These are phyloP conservation scores for Candida maesae DNA, from an alignment of 805 yeast genomes.

Conservation along the genomic window DNA sequence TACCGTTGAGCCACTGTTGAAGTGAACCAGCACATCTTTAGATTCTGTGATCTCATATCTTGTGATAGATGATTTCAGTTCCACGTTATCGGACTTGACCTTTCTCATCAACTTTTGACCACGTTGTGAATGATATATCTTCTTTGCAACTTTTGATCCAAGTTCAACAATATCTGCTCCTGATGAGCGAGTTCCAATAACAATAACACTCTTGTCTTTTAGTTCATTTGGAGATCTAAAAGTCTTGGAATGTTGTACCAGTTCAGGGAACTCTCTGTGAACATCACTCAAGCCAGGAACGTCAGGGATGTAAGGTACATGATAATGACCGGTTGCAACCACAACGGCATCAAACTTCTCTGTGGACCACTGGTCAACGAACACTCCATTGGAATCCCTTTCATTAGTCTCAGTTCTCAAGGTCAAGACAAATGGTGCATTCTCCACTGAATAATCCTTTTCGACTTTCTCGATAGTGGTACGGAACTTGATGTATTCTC, in stretches of 20 bases:
- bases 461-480: slow-evolving; percentile 39
- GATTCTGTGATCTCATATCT: slow-evolving; percentile 29
- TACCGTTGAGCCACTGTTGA: slow-evolving; percentile 42
- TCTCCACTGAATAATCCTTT: slow-evolving; percentile 15
- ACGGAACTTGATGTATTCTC: slow-evolving; percentile 26
- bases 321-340: slow-evolving; percentile 54
- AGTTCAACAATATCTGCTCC: slow-evolving; percentile 52
- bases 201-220: slow-evolving; percentile 36
- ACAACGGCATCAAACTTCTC: slow-evolving; percentile 39
- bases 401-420: slow-evolving; percentile 28
- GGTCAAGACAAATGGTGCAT: slow-evolving; percentile 29
- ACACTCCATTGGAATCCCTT: slow-evolving; percentile 18
- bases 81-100: slow-evolving; percentile 28
- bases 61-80: slow-evolving; percentile 35
- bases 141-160: slow-evolving; percentile 10
- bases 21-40: slow-evolving; percentile 30
- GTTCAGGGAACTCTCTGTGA: slow-evolving; percentile 11
- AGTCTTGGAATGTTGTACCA: slow-evolving; percentile 30
- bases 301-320: slow-evolving; percentile 50
- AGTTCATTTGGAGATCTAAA: slow-evolving; percentile 23
- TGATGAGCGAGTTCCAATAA: slow-evolving; percentile 66
- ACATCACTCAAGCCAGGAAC: slow-evolving; percentile 41
- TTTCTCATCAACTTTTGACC: slow-evolving; percentile 34
- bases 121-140: slow-evolving; percentile 33
- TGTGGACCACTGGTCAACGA: slow-evolving; percentile 36